phyloP scores from a whole-genome alignment of 2,329 filamentous ascomycete genomes.

The Colletotrichum godetiae region DNA sequence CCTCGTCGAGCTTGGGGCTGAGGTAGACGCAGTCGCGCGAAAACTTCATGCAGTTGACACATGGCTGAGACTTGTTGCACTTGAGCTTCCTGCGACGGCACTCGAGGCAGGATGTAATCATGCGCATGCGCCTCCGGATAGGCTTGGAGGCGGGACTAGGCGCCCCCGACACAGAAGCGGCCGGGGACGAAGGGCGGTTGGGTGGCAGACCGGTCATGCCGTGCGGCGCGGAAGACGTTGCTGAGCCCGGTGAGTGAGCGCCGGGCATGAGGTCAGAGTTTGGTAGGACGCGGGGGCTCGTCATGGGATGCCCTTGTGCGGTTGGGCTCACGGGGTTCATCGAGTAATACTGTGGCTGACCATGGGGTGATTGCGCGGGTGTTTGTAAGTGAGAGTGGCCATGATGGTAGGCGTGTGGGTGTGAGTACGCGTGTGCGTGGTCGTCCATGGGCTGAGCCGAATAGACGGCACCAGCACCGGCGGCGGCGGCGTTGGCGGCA shows the following conservation, averaged over 20 bases:
- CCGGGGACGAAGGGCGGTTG: conserved; percentile 9
- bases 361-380: conserved; percentile 24
- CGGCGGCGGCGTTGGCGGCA: conserved; percentile 6
- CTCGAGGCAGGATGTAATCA: conserved; percentile 77
- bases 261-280: conserved; percentile 30
- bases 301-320: conserved; percentile 16
- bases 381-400: conserved; percentile 22
- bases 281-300: conserved; percentile 30
- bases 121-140: conserved; percentile 70
- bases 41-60: conserved; percentile 72
- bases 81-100: conserved; percentile 82
- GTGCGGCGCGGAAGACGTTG: conserved; percentile 18
- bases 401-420: conserved; percentile 21
- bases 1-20: conserved; percentile 74
- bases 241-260: conserved; percentile 25
- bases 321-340: conserved; percentile 27
- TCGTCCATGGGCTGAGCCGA: conserved; percentile 17
- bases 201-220: conserved; percentile 12
- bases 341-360: conserved; percentile 35
- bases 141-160: conserved; percentile 46
- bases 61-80: conserved; percentile 80
- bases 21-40: conserved; percentile 71
- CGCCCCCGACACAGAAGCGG: conserved; percentile 9
- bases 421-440: conserved; percentile 14
- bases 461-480: conserved; percentile 19